Percentiles rank a stretch among this genome's conserved stretches.
phyloP scores from a whole-genome alignment of 345 rosid species.

The Citrus unshiu region DNA sequence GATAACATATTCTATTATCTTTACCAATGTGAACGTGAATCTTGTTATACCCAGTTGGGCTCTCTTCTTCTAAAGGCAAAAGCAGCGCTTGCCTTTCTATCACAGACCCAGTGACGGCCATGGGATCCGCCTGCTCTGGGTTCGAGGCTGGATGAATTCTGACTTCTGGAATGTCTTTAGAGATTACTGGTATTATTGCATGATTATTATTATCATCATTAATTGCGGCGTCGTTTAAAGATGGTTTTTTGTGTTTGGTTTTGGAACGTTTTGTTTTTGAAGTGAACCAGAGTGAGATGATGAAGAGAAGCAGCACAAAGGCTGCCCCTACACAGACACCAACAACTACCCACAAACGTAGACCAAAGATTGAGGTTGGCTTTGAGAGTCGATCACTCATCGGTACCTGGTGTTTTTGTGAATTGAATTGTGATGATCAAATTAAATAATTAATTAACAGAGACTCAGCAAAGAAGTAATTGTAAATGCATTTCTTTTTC shows the following conservation, averaged over 20 bases:
- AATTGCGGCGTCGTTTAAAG: conserved; percentile 15
- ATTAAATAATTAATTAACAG: neutral
- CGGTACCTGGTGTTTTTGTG: neutral
- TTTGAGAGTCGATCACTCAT: conserved; percentile 56
- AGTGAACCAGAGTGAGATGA: conserved; percentile 72
- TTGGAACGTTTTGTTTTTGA: conserved; percentile 61
- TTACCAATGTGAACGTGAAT: conserved; percentile 55
- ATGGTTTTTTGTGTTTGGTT: conserved; percentile 19
- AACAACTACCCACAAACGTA: conserved; percentile 65
- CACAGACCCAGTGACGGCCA: conserved; percentile 10
- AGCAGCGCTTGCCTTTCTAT: conserved; percentile 33
- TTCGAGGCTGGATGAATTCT: conserved; percentile 31
- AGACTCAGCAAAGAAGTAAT: neutral
- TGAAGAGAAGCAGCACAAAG: conserved; percentile 74
- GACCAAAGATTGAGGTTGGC: conserved; percentile 77
- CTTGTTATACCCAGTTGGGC: conserved; percentile 37
- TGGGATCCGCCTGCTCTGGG: conserved; percentile 31
- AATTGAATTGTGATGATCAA: neutral
- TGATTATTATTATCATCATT: neutral
- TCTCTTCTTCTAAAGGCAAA: conserved; percentile 43
- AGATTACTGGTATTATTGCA: conserved; percentile 41
- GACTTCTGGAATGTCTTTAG: conserved; percentile 81
- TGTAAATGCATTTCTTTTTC: no score
- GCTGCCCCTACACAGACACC: conserved; percentile 77
- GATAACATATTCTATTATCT: conserved; percentile 51